Percentiles rank a stretch among this genome's conserved stretches.
Conservation (phyloP, 768 basidiomycete species). For the Favolaschia claudopus region DNA sequence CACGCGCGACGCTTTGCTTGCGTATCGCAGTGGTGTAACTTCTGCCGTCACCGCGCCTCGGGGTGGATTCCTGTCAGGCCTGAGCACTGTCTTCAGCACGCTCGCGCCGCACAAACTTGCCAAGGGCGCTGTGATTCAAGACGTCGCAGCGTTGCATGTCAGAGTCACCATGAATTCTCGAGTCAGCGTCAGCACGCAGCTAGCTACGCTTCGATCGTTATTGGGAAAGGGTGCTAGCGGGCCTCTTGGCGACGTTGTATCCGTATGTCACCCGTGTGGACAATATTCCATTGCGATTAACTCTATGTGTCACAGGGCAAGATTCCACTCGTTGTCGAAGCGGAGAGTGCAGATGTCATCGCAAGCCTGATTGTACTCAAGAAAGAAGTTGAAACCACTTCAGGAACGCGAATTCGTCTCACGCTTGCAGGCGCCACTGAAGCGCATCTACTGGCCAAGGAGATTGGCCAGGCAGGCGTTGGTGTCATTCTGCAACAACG, state of each 20-base stretch:
- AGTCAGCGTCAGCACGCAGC: constrained; percentile 68
- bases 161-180: constrained; percentile 43
- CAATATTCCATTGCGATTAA: constrained; percentile 30
- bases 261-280: constrained; percentile 34
- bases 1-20: constrained; percentile 31
- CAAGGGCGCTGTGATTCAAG: constrained; percentile 66
- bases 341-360: constrained; percentile 80
- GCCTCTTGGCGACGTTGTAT: constrained; percentile 29
- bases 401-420: constrained; percentile 43
- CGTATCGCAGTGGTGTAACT: constrained; percentile 80
- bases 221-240: constrained; percentile 48
- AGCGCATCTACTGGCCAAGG: constrained; percentile 66
- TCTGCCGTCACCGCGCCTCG: constrained; percentile 73
- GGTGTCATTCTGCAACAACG: constrained; percentile 74
- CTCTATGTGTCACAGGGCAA: constrained; percentile 47
- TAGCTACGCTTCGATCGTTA: constrained; percentile 60
- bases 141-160: constrained; percentile 73
- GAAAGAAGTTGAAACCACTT: constrained; percentile 53
- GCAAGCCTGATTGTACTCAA: constrained; percentile 72
- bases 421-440: constrained; percentile 70
- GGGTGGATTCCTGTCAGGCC: constrained; percentile 64
- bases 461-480: constrained; percentile 67
- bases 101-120: constrained; percentile 69
- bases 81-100: constrained; percentile 69
- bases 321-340: constrained; percentile 70